Evolutionary conservation across 2,329 filamentous ascomycete genomes (phyloP).

Genomic region (Ascochyta fabae): DNA sequence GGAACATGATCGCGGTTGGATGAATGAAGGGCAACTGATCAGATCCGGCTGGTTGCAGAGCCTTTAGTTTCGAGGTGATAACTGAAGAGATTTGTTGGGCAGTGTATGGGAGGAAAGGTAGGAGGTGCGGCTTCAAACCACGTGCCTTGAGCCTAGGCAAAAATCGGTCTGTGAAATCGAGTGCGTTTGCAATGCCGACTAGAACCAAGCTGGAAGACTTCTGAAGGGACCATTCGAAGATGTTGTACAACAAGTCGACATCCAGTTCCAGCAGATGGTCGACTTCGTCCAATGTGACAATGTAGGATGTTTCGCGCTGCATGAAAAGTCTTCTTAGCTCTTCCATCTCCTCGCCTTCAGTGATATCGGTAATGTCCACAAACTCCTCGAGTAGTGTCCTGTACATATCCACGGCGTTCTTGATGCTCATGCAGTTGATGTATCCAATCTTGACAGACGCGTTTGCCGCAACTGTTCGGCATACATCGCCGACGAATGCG

Average conservation of each 20-base stretch:
- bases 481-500: constrained; percentile 85
- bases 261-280: constrained; percentile 91
- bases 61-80: constrained; percentile 81
- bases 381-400: constrained; percentile 76
- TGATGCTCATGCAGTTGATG: constrained; percentile 97
- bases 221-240: constrained; percentile 96
- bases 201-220: constrained; percentile 80
- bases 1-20: constrained; percentile 90
- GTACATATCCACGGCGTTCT: constrained; percentile 85
- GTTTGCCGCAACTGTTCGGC: constrained; percentile 62
- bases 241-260: constrained; percentile 83
- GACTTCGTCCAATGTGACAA: constrained; percentile 94
- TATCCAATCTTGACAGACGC: constrained; percentile 71
- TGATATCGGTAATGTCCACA: constrained; percentile 63
- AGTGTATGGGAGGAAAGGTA: constrained; percentile 93
- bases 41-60: constrained; percentile 66
- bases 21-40: constrained; percentile 86
- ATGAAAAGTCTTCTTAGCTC: constrained; percentile 75
- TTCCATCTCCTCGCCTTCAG: constrained; percentile 71
- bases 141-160: constrained; percentile 90
- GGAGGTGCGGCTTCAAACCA: constrained; percentile 85
- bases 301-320: constrained; percentile 65
- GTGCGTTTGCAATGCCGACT: constrained; percentile 92
- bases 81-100: constrained; percentile 86
- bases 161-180: constrained; percentile 94